Base-by-base conservation (phyloP, 1,284 basidiomycete species). In the Sphagnurus paluster region DNA sequence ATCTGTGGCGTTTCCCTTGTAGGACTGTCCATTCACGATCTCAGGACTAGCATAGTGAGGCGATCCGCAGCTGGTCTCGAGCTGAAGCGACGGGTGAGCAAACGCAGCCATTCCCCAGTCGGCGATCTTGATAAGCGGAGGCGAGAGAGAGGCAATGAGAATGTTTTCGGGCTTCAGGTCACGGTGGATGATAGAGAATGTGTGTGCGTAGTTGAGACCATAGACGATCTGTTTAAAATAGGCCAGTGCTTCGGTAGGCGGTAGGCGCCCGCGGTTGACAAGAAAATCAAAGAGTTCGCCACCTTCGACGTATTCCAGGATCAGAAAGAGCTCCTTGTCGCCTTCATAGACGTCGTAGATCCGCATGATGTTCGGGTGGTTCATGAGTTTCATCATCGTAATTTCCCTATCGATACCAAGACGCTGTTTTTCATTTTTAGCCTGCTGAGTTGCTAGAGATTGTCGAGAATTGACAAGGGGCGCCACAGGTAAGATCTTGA, bases 31-130 rank as follows among this genome's bases (percentile, higher is more conserved):
- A 52, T 93, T 91, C 49, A 99, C 94, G 59, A 99, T 96, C 70
- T 99, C 97, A 2, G 97, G 97, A 56, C 89, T 93, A 11, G 96
- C 97, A 57, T 99, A 99, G 69, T 99, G 97, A 42, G 97, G 97
- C 52, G 89, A 93, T 11, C 97, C 97, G 61, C 97, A 99, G 63
- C 89, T 93, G 2, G 96, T 99, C 72, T 98, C 93, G 38, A 98
- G 82, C 66, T 97, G 82, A 37, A 85, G 76, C 30, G 82, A 76
- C 23, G 86, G 87, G 39, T 84, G 85, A 40, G 88, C 87, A 57
- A 93, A 90, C 11, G 94, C 91, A 14, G 97, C 96, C 97, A 99
- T 99, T 34, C 97, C 97, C 83, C 97, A 99, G 69, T 99, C 97
- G 20, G 95, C 97, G 28, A 99, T 91, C 75, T 99, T 99, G 74